phyloP scores from a whole-genome alignment of 176 grass and related monocot species.

The Dendrocalamus sinicus region DNA sequence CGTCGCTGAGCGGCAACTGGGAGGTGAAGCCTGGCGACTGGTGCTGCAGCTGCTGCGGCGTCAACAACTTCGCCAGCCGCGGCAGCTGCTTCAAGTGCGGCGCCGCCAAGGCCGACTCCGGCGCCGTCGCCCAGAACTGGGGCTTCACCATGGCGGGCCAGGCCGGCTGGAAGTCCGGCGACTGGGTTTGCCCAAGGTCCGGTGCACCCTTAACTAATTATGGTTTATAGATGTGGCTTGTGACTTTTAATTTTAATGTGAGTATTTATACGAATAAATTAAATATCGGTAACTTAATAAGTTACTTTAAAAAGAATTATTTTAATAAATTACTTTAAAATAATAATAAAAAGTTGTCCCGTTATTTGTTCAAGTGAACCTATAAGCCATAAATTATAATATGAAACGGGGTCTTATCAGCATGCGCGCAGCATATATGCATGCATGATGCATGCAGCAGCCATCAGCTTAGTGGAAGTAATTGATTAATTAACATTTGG shows the following conservation, averaged over 20 bases:
- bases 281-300: too few relatives aligned
- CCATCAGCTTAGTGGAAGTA: conserved; percentile 1
- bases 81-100: conserved; percentile 83
- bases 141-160: conserved; percentile 55
- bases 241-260: accelerated
- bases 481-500: not conserved
- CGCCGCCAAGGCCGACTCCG: conserved; percentile 69
- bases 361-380: too few relatives aligned
- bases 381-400: too few relatives aligned
- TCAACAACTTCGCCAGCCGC: conserved; percentile 82
- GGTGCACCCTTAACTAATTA: not conserved
- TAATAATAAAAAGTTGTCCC: too few relatives aligned
- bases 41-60: conserved; percentile 76
- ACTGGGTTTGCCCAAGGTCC: conserved; percentile 91
- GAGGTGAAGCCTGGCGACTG: conserved; percentile 94
- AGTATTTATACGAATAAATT: too few relatives aligned
- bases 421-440: too few relatives aligned
- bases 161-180: conserved; percentile 77
- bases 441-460: conserved; percentile 2
- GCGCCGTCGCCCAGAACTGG: conserved; percentile 72
- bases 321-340: too few relatives aligned
- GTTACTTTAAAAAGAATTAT: too few relatives aligned
- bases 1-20: conserved; percentile 51
- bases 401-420: too few relatives aligned
- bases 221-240: accelerated